Evolutionary conservation across 2,329 filamentous ascomycete species (phyloP).

Genomic region (Penicillium sp.): DNA sequence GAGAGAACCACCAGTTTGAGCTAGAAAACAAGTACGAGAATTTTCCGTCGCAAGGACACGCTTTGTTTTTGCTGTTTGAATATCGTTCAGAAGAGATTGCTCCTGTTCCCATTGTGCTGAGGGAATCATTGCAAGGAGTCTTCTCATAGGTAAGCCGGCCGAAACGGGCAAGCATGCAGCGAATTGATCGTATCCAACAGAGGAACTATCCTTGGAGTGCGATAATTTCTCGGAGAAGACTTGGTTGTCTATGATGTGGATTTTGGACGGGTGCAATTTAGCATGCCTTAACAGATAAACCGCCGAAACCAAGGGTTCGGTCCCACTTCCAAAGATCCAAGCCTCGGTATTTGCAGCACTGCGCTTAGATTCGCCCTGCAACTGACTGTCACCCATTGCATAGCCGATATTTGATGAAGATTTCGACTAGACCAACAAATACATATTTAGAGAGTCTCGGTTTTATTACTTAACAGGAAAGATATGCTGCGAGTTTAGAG

Average conservation of each 20-base stretch:
- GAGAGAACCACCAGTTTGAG: background rate
- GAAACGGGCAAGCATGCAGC: background rate
- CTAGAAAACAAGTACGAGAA: background rate
- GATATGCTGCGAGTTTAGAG: no score
- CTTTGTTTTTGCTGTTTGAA: background rate
- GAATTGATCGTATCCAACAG: background rate
- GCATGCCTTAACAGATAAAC: slow-evolving; percentile 1
- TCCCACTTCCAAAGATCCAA: slow-evolving; percentile 8
- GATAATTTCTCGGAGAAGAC: background rate
- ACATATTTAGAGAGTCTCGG: no score
- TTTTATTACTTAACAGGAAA: no score
- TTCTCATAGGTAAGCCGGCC: background rate
- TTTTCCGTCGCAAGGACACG: background rate
- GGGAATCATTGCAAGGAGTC: background rate
- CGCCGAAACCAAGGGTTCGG: slow-evolving; percentile 3
- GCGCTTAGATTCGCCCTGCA: no score
- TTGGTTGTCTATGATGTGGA: background rate
- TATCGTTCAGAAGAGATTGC: background rate
- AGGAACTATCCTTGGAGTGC: background rate
- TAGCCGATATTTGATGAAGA: no score
- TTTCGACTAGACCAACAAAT: no score
- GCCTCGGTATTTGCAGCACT: no score
- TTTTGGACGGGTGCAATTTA: background rate
- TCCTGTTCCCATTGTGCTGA: background rate
- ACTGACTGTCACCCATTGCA: no score